These are phyloP conservation scores for Neurospora tetraspora DNA, from an alignment of 495 filamentous ascomycete species.

Conservation along the genomic window DNA sequence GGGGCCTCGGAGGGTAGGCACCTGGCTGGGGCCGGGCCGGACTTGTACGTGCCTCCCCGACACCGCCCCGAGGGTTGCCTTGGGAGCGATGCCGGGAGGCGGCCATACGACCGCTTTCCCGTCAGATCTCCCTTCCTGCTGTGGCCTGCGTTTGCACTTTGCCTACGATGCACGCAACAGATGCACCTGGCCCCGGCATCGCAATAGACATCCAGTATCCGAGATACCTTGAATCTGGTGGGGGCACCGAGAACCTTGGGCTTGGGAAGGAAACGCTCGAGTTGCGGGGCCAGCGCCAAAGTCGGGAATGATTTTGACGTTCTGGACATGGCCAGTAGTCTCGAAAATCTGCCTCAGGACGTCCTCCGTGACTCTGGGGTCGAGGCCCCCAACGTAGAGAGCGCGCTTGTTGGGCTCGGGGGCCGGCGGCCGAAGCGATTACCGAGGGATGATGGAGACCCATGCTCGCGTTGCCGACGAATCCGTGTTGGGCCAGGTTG, in stretches of 20 bases:
- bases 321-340: slow-evolving; percentile 95
- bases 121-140: background rate
- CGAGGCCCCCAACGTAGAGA: slow-evolving; percentile 90
- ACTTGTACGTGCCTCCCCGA: no score
- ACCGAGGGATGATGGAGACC: background rate
- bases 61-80: no score
- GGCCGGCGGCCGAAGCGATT: slow-evolving; percentile 68
- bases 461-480: background rate
- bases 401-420: slow-evolving; percentile 98
- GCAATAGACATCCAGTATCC: no score
- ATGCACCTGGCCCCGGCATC: no score
- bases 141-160: no score
- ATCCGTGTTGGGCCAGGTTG: background rate
- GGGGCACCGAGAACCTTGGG: no score
- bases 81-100: no score
- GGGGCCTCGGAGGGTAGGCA: background rate
- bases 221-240: no score
- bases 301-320: slow-evolving; percentile 98
- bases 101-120: background rate
- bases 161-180: no score
- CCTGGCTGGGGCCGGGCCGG: no score
- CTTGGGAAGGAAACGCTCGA: no score
- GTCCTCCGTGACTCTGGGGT: slow-evolving; percentile 92
- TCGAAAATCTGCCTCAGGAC: slow-evolving; percentile 97
- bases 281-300: no score